Evolutionary conservation across 139 green algal genomes (phyloP).

Genomic region (Klebsormidium nitens): DNA sequence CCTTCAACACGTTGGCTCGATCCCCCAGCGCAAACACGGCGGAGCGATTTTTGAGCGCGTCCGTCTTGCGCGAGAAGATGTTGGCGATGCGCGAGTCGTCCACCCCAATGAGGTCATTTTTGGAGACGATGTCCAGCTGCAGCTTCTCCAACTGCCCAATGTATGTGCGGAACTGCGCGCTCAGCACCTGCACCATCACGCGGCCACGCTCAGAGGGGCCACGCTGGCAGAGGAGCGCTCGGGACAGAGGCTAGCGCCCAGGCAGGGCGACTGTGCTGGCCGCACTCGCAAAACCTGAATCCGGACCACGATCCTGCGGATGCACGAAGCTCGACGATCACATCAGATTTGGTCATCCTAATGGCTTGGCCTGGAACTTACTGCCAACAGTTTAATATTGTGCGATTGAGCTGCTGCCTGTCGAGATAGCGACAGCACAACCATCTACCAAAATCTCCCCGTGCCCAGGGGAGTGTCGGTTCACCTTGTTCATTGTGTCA

Average conservation of each 20-base stretch:
- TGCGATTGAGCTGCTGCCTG: too few species aligned
- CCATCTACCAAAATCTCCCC: too few species aligned
- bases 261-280: too few species aligned
- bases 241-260: too few species aligned
- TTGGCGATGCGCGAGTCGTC: background rate
- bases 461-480: too few species aligned
- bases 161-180: slow-evolving; percentile 83
- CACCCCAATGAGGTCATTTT: slow-evolving; percentile 53
- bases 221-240: background rate
- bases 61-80: slow-evolving; percentile 6
- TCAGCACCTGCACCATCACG: slow-evolving; percentile 58
- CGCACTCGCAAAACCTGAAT: too few species aligned
- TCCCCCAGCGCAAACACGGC: slow-evolving; percentile 39
- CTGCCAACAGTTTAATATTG: too few species aligned
- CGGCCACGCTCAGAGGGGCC: background rate
- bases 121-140: slow-evolving; percentile 46
- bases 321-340: too few species aligned
- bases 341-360: too few species aligned
- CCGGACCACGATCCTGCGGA: too few species aligned
- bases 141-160: slow-evolving; percentile 68
- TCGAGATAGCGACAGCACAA: too few species aligned
- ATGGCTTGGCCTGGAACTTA: too few species aligned
- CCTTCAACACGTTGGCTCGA: slow-evolving; percentile 24
- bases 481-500: slow-evolving; percentile 56
- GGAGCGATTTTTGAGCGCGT: slow-evolving; percentile 33